Base-by-base conservation (phyloP, 192 early-diverging fungal species). In the Entomortierella lignicola region DNA sequence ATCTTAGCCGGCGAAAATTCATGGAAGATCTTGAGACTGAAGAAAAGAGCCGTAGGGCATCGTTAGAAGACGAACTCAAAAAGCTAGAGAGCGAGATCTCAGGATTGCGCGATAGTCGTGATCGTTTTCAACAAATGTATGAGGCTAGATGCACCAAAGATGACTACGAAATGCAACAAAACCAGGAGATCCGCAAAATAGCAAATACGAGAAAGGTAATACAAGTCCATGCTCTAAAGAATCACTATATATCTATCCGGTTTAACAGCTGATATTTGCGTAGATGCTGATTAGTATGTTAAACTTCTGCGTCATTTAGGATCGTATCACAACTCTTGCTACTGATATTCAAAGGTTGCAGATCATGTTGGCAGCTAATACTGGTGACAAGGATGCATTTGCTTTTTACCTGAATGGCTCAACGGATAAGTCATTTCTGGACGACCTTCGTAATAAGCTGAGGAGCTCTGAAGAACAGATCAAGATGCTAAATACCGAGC, bases 341-440 rank as follows among this genome's bases (percentile, higher is more conserved):
- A 85, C 88, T 0, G 88, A 90, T 58, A 90, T 87, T 71, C 89
- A 90, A 63, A 84, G 89, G 12, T 83, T 91, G 1, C 66, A 87
- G 66, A 84, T 86, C 30, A 85, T 83, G 61, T 56, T 85, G n/a
- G 82, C 90, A 10, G 83, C 88, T 27, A 79, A 86, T 29, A 81
- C 72, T 6, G 89, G 88, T 8, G 88, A 91, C 61, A 83, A 82
- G 53, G 71, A 84, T 12, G 84, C 87, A 17, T 89, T 89, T 56
- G 82, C 87, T 30, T 81, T 87, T 51, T 88, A 86, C 65, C 81
- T 84, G 0, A 82, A 84, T 29, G 69, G 66, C 47, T 30, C 66
- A 6, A 66, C 85, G 48, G 82, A 87, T 26, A 85, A 83, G 26
- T 85, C 85, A 0, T 84, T 81, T 29, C 74, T 86, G 42, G 88